Evolutionary conservation across 148 eudicot genomes (phyloP), one percentile per base, ranked within the genome.

Genomic region (Rhododendron ferrugineum): DNA sequence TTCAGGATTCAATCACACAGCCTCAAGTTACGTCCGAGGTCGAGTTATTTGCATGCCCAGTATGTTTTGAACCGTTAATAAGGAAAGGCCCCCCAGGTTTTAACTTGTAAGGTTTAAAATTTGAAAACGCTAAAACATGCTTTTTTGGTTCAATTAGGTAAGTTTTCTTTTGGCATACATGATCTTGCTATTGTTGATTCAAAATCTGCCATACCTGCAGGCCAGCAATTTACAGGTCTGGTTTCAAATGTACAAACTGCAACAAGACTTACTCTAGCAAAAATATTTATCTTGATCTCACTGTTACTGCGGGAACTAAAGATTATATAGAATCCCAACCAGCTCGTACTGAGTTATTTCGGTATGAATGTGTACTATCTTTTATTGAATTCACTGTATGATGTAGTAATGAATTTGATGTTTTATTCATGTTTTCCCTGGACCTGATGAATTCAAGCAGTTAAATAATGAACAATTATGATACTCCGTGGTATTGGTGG

Each of bases 181-280:
- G 50, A n/a, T 79, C 73, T 64, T 52, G 47, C 37, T 30, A 50
- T 86, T 79, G 46, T 81, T 88, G 66, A 89, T 64, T 83, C 81
- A 76, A 4, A 66, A 78, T 70, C 58, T 83, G 28, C 79, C 26
- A 42, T 62, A 52, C 36, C 81, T 87, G 83, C 95, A 97, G 99
- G 94, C 94, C 95, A 68, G 93, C 98, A 72, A 94, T 97, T 81
- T 97, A 97, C 83, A 91, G 99, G 90, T 97, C 98, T 78, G 98
- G 98, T 42, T 97, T 97, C 83, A 92, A 94, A 85, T 97, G 99
- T 86, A 76, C 62, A 52, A 92, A 85, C 81, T 97, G 99, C 91
- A 90, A 90, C 84, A 97, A 94, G 88, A 85, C 99, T 18, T 97
- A 92, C 91, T 94, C 98, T 11, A 97, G 99, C 90, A 95, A 94